Conservation (phyloP, 495 filamentous ascomycete species). For the Trichoderma orchidacearum region DNA sequence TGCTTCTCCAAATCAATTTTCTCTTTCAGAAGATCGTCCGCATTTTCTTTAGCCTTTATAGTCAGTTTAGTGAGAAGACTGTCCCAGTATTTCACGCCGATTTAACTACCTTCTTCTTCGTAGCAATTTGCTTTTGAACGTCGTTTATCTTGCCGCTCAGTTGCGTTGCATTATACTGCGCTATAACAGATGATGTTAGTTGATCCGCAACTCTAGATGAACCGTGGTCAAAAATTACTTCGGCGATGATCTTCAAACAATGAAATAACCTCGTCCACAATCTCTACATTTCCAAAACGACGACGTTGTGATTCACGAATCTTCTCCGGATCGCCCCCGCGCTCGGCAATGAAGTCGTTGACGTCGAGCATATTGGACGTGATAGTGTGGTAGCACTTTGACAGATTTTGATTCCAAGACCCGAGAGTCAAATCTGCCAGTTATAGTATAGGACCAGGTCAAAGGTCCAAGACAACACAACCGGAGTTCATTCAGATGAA, state of each 20-base stretch:
- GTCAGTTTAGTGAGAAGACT: slow-evolving; percentile 3
- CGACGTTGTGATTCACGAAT: slow-evolving; percentile 82
- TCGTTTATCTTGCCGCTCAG: slow-evolving; percentile 74
- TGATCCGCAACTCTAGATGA: background rate
- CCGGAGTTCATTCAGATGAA: background rate
- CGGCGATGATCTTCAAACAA: slow-evolving; percentile 77
- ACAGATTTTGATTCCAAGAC: background rate
- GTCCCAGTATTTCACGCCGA: background rate
- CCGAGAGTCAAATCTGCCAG: background rate
- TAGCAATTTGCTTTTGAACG: slow-evolving; percentile 76
- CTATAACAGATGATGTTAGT: slow-evolving; percentile 21
- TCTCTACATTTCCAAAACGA: slow-evolving; percentile 63
- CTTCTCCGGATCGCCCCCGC: slow-evolving; percentile 75
- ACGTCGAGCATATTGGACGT: slow-evolving; percentile 20
- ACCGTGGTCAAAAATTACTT: slow-evolving; percentile 36
- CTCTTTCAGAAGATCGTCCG: slow-evolving; percentile 62
- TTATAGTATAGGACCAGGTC: too few species aligned
- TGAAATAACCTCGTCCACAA: slow-evolving; percentile 79
- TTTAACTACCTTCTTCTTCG: slow-evolving; percentile 69
- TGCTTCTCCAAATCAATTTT: slow-evolving; percentile 65
- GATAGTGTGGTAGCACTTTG: too few species aligned
- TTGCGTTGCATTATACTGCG: slow-evolving; percentile 67
- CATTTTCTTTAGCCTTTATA: slow-evolving; percentile 70
- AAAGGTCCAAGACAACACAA: background rate
- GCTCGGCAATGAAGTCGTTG: slow-evolving; percentile 49